A percentile compares a stretch with the other conserved stretches of the same genome.
Conservation (phyloP, 2,329 filamentous ascomycete genomes). For the Monosporascus ibericus region DNA sequence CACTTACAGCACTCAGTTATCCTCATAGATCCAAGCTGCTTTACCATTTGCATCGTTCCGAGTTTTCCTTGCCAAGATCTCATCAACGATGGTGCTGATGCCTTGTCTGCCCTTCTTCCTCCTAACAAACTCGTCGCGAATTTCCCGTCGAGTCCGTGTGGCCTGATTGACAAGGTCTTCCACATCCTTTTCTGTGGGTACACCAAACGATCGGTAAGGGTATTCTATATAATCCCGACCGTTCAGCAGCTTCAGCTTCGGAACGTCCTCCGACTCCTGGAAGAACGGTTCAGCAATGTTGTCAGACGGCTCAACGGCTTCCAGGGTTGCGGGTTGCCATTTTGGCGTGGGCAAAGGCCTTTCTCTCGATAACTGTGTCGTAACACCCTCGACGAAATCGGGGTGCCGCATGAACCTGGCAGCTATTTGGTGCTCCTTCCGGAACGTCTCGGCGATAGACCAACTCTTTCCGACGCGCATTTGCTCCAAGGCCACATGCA, state of each 20-base stretch:
- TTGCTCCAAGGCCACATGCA: conserved; percentile 78
- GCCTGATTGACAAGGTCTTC: conserved; percentile 35
- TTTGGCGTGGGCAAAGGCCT: conserved; percentile 45
- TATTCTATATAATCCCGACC: conserved; percentile 63
- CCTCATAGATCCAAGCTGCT: conserved; percentile 30
- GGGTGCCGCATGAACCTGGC: conserved; percentile 82
- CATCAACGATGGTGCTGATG: conserved; percentile 59
- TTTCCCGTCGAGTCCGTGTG: conserved; percentile 43
- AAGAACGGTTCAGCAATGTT: conserved; percentile 65
- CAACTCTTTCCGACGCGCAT: conserved; percentile 71
- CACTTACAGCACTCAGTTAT: background rate
- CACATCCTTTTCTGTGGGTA: conserved; percentile 67
- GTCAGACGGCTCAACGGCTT: conserved; percentile 53
- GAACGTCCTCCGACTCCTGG: conserved; percentile 35
- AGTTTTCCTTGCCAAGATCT: conserved; percentile 62
- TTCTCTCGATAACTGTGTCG: conserved; percentile 64
- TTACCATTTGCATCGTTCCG: conserved; percentile 36
- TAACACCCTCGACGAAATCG: conserved; percentile 92
- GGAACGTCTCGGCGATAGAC: conserved; percentile 80
- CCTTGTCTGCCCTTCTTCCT: conserved; percentile 61
- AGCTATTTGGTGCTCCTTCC: conserved; percentile 79
- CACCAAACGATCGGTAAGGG: conserved; percentile 61
- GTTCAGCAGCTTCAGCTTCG: conserved; percentile 56
- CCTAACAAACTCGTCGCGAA: conserved; percentile 57
- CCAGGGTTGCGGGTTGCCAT: conserved; percentile 71